These are phyloP conservation scores for Beauveria rudraprayagi DNA, from an alignment of 2,329 filamentous ascomycete species.

Conservation along the genomic window DNA sequence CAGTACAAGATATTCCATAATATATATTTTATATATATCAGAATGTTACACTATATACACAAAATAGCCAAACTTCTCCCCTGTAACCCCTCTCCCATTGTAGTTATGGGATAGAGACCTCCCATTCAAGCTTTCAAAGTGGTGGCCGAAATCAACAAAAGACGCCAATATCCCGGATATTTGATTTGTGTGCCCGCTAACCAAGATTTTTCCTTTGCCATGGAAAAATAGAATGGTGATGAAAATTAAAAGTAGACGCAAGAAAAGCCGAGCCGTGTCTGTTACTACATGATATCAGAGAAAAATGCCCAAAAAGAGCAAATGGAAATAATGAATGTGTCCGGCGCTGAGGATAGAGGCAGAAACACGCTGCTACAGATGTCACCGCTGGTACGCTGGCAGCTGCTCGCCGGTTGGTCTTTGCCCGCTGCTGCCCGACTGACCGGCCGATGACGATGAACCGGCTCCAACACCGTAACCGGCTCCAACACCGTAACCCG, in stretches of 20 bases:
- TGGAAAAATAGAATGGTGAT: neutral
- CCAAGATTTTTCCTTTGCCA: neutral
- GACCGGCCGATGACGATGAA: conserved; percentile 15
- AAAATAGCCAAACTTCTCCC: neutral
- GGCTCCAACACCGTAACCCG: conserved; percentile 20
- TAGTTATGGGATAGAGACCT: neutral
- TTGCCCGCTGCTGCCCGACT: neutral
- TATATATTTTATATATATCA: neutral
- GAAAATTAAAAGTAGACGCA: neutral
- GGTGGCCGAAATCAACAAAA: neutral
- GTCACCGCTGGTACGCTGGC: conserved; percentile 32
- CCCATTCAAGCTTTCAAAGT: neutral
- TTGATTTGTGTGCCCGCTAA: neutral
- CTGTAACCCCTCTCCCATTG: neutral
- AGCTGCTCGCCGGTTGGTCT: conserved; percentile 25
- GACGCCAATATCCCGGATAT: conserved; percentile 1
- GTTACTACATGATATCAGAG: neutral
- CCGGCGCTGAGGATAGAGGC: too few species aligned
- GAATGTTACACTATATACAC: neutral
- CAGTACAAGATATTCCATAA: neutral
- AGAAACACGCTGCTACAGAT: neutral
- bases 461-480: conserved; percentile 9
- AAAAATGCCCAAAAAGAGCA: neutral
- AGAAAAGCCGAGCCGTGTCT: neutral
- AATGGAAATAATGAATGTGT: too few species aligned